phyloP scores from a whole-genome alignment of 2,329 filamentous ascomycete species.

The Lachnellula arida region DNA sequence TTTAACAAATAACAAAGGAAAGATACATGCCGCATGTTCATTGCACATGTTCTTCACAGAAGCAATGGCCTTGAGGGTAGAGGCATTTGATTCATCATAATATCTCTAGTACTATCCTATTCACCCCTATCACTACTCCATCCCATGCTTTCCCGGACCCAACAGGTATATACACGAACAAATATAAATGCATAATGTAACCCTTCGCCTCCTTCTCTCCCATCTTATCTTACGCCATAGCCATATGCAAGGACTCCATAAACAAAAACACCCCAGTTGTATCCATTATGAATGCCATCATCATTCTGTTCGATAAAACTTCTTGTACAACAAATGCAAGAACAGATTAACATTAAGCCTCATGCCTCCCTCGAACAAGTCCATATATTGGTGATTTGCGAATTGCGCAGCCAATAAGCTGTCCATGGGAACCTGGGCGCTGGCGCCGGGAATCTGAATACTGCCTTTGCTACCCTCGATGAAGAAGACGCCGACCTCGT shows the following conservation, averaged over 20 bases:
- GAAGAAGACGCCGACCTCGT: conserved; percentile 89
- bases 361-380: conserved; percentile 79
- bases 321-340: conserved; percentile 96
- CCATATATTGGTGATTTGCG: conserved; percentile 94
- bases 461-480: conserved; percentile 86
- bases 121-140: background rate
- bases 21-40: too few relatives aligned
- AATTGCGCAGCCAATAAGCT: conserved; percentile 95
- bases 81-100: conserved; percentile 20
- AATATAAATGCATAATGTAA: conserved; percentile 12
- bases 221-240: conserved; percentile 21
- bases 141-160: conserved; percentile 11
- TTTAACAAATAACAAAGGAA: too few relatives aligned
- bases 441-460: conserved; percentile 94
- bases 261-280: conserved; percentile 9
- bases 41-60: background rate
- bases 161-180: conserved; percentile 27
- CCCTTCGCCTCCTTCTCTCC: conserved; percentile 3
- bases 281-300: conserved; percentile 7
- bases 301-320: conserved; percentile 77
- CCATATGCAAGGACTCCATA: conserved; percentile 8
- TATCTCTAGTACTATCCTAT: conserved; percentile 18
- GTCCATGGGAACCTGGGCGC: conserved; percentile 82
- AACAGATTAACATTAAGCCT: conserved; percentile 95
- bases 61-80: background rate